Conservation (phyloP, 208 protist genomes). For the Trypanosoma platydactyli region DNA sequence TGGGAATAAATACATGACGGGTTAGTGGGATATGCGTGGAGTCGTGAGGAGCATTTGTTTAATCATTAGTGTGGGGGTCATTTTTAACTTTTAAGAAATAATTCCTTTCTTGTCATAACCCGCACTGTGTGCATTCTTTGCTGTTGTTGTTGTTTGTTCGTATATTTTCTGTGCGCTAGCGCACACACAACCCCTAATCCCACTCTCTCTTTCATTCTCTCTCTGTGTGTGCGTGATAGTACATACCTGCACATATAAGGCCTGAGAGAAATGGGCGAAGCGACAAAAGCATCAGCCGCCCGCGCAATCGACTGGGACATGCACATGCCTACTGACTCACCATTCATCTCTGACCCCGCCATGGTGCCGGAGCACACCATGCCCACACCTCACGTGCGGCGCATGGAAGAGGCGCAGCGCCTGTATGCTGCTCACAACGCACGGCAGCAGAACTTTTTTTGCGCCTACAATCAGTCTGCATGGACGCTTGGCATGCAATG, state of each 20-base stretch:
- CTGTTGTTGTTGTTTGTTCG: no score
- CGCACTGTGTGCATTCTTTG: no score
- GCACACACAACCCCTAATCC: not conserved
- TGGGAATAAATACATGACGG: no score
- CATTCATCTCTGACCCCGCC: conserved; percentile 52
- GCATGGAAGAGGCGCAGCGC: conserved; percentile 72
- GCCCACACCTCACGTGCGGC: conserved; percentile 52
- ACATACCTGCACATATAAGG: not conserved
- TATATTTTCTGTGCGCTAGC: no score
- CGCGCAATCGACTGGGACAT: conserved; percentile 16
- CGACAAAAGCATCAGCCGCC: not conserved
- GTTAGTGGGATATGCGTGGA: no score
- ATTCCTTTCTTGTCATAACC: no score
- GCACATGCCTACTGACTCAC: conserved; percentile 43
- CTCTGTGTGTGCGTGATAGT: not conserved
- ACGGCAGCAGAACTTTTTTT: conserved; percentile 35
- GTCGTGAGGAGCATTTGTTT: no score
- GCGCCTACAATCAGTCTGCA: conserved; percentile 36
- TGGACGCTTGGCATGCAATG: conserved; percentile 61
- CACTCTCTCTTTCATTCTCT: not conserved
- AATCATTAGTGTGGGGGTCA: no score
- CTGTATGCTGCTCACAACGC: conserved; percentile 52
- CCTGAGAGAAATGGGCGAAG: not conserved
- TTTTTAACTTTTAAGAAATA: no score
- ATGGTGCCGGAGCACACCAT: conserved; percentile 42